phyloP scores from a whole-genome alignment of 768 basidiomycete species.

The Lepiota venenata region DNA sequence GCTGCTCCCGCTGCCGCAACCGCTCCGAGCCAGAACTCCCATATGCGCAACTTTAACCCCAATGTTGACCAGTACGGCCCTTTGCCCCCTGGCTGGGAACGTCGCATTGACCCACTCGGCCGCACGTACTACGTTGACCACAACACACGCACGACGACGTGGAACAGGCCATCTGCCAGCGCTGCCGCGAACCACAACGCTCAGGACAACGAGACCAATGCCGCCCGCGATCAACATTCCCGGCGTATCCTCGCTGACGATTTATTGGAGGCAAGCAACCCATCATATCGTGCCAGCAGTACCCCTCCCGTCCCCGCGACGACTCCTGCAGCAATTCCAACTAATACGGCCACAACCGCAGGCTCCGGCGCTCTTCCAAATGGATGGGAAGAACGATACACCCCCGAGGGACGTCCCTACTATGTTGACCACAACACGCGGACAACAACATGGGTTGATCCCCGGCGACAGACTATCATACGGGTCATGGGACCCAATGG shows the following conservation, averaged over 20 bases:
- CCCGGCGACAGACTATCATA: conserved; percentile 92
- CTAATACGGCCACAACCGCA: conserved; percentile 53
- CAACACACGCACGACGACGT: conserved; percentile 95
- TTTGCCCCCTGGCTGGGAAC: conserved; percentile 92
- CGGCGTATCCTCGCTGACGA: conserved; percentile 83
- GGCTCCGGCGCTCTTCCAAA: conserved; percentile 89
- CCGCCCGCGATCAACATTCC: conserved; percentile 83
- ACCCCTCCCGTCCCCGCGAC: conserved; percentile 28
- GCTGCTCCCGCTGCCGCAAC: conserved; percentile 28
- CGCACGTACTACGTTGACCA: conserved; percentile 99
- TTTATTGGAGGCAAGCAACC: conserved; percentile 69
- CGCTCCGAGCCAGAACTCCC: conserved; percentile 43
- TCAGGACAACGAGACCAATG: conserved; percentile 78
- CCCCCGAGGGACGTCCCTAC: conserved; percentile 96
- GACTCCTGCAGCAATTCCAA: conserved; percentile 37
- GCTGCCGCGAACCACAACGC: conserved; percentile 67
- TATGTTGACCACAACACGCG: conserved; percentile 99
- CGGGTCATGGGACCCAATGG: conserved; percentile 96
- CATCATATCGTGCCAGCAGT: conserved; percentile 30
- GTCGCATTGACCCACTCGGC: conserved; percentile 93
- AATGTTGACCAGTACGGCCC: conserved; percentile 93
- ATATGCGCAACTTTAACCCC: conserved; percentile 87
- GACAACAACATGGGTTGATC: conserved; percentile 99
- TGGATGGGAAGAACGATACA: conserved; percentile 99
- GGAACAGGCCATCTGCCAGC: conserved; percentile 87